Percentiles rank a stretch among this genome's conserved stretches.
phyloP scores from a whole-genome alignment of 1,284 basidiomycete species.

The Apiotrichum laibachii region DNA sequence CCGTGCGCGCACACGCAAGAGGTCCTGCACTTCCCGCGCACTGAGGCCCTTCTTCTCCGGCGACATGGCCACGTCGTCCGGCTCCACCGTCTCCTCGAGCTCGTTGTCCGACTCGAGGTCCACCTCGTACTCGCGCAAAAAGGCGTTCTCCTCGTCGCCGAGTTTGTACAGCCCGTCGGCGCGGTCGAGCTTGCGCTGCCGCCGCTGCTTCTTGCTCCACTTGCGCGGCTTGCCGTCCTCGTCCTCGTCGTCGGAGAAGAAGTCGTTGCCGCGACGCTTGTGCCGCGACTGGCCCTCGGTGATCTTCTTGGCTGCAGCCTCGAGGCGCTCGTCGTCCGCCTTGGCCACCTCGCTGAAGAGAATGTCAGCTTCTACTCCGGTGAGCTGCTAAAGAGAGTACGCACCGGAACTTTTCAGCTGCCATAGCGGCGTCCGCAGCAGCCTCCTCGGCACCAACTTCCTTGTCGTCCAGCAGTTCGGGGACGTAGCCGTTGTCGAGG shows the following conservation, averaged over 20 bases:
- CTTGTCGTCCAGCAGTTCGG: slow-evolving; percentile 41
- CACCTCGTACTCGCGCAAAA: slow-evolving; percentile 27
- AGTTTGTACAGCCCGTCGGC: slow-evolving; percentile 37
- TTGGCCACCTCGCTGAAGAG: slow-evolving; percentile 30
- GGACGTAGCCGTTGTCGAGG: slow-evolving; percentile 32
- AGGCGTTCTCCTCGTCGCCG: slow-evolving; percentile 35
- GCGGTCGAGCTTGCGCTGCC: slow-evolving; percentile 25
- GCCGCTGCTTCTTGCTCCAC: slow-evolving; percentile 30
- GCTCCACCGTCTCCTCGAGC: slow-evolving; percentile 26
- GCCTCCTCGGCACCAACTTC: slow-evolving; percentile 31
- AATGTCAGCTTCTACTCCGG: not conserved
- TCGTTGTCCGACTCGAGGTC: slow-evolving; percentile 38
- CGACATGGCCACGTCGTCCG: slow-evolving; percentile 3
- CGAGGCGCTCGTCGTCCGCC: slow-evolving; percentile 38
- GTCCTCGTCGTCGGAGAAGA: slow-evolving; percentile 35
- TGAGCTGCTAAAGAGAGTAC: not conserved
- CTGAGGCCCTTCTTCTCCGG: slow-evolving; percentile 1
- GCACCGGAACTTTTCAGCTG: slow-evolving; percentile 37
- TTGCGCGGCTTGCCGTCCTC: slow-evolving; percentile 21
- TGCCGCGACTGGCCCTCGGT: slow-evolving; percentile 35
- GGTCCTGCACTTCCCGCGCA: slow-evolving; percentile 16
- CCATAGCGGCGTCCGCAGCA: slow-evolving; percentile 28
- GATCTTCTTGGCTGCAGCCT: slow-evolving; percentile 39
- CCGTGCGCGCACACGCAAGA: slow-evolving; percentile 24
- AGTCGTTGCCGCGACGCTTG: slow-evolving; percentile 36